Conservation (phyloP, 495 filamentous ascomycete species). For the Aspergillus leporis region DNA sequence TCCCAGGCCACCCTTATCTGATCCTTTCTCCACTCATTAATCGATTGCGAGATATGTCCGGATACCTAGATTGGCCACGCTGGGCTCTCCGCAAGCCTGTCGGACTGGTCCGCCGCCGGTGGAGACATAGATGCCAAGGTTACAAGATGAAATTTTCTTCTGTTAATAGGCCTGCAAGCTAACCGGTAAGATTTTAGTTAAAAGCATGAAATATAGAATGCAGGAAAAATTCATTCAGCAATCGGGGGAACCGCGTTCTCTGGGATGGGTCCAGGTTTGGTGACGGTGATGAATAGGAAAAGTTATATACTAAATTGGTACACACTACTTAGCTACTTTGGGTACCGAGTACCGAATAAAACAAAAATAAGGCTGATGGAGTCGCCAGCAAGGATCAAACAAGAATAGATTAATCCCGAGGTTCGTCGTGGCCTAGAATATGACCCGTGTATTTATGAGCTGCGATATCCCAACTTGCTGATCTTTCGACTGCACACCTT, state of each 20-base stretch:
- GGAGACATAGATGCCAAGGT: background rate
- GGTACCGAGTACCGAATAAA: constrained; percentile 14
- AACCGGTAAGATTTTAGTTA: background rate
- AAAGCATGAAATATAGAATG: background rate
- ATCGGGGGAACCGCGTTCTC: background rate
- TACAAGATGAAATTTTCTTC: background rate
- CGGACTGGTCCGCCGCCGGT: background rate
- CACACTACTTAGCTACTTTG: background rate
- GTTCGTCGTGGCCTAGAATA: constrained; percentile 4
- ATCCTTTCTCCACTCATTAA: background rate
- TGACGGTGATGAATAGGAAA: background rate
- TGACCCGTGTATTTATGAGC: constrained; percentile 16
- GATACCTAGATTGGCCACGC: background rate
- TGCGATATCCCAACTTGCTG: background rate
- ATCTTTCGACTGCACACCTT: background rate
- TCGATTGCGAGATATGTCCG: background rate
- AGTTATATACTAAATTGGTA: background rate
- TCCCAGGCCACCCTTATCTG: background rate
- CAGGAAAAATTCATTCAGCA: background rate
- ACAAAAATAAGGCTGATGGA: background rate
- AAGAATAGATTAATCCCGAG: constrained; percentile 12
- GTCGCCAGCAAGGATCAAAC: background rate
- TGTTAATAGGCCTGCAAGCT: background rate
- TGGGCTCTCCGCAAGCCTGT: background rate
- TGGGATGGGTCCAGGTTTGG: background rate